Base-by-base conservation (phyloP, 139 green algal species). In the Nannochloris sp. region DNA sequence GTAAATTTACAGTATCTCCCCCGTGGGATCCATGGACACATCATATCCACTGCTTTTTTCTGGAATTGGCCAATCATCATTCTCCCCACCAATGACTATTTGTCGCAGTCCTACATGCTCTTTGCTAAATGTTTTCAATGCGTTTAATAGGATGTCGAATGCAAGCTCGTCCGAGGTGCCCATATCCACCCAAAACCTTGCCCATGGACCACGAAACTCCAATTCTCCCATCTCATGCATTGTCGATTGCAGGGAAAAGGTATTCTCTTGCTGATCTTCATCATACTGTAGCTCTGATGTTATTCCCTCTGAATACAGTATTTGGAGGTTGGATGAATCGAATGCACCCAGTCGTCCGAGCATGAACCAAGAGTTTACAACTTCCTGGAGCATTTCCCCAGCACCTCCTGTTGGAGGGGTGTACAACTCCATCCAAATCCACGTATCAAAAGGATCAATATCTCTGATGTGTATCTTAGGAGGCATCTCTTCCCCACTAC, bases 81-180 rank as follows among this genome's bases (percentile, higher is more conserved):
- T 90, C 36, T 66, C 56, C 0, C 86, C 85, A 6, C 86, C 86
- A 21, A 92, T 65, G 10, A 77, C 44, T 4, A 91, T 29, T 16
- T 55, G 44, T 58, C 62, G 74, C 16, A 91, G 72, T 8, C 79
- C 86, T 18, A 78, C 56, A 44, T 90, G 75, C 60, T 95, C 82
- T 24, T 61, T 43, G 48, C 76, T 88, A 67, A 92, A 90, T n/a
- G 76, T 83, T 23, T 73, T 48, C 12, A 96, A 61, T 53, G 72
- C 76, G 66, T 96, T 96, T 67, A 95, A 78, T n/a, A 96, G 75
- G 18, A 92, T 58, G 60, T 96, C 89, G 36, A 96, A 67, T 3
- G 79, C 80, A 51, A 96, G 59, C 75, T 96, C 89, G 55, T 96
- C 89, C 5, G 77, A 80, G 15, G 83, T 93, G 27, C 89, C 89